phyloP scores from a whole-genome alignment of 768 basidiomycete species.

The Mycena chlorophos region DNA sequence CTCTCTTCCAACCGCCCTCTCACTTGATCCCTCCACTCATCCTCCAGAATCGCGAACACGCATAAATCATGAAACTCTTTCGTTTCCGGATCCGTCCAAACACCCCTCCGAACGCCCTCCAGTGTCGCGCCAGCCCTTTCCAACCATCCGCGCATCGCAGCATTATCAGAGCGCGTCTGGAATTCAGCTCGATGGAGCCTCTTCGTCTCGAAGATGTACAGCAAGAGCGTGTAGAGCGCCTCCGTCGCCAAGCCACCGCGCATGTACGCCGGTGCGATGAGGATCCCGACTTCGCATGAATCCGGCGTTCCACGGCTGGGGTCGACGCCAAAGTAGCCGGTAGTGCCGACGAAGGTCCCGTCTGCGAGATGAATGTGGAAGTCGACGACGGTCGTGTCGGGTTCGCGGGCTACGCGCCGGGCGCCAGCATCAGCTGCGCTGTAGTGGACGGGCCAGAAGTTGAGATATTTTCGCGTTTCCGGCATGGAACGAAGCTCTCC shows the following conservation, averaged over 20 bases:
- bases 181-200: constrained; percentile 44
- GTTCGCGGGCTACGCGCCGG: constrained; percentile 37
- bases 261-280: constrained; percentile 38
- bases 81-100: constrained; percentile 39
- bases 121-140: constrained; percentile 40
- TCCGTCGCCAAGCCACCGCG: constrained; percentile 45
- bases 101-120: constrained; percentile 40
- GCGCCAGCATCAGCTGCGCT: constrained; percentile 36
- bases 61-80: constrained; percentile 36
- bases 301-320: constrained; percentile 18
- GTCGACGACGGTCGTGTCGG: constrained; percentile 36
- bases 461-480: constrained; percentile 37
- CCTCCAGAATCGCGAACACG: constrained; percentile 44
- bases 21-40: constrained; percentile 41
- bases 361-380: constrained; percentile 37
- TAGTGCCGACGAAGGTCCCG: constrained; percentile 35
- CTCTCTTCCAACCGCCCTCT: constrained; percentile 20
- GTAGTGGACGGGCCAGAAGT: constrained; percentile 39
- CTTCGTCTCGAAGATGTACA: constrained; percentile 43
- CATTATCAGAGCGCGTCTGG: constrained; percentile 42
- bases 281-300: constrained; percentile 45
- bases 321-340: constrained; percentile 42
- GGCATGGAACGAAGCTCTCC: constrained; percentile 41
- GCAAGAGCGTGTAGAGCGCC: constrained; percentile 40
- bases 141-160: constrained; percentile 47